Evolutionary conservation across 768 basidiomycete species (phyloP).

Genomic region (Leccinum ochraceum): DNA sequence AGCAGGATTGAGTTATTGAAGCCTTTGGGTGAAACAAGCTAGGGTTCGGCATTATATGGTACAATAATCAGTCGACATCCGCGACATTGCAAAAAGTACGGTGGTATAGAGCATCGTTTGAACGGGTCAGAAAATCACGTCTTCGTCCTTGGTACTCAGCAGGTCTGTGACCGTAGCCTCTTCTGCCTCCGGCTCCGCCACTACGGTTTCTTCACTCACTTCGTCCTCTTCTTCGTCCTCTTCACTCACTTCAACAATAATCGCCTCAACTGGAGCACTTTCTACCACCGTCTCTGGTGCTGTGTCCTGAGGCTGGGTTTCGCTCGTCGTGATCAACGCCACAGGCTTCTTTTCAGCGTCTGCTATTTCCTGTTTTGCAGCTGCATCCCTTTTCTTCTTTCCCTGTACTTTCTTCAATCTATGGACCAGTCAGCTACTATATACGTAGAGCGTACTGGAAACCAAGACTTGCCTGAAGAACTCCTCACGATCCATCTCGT

Average conservation of each 20-base stretch:
- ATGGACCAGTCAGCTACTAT: slow-evolving; percentile 14
- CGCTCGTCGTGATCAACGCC: slow-evolving; percentile 3
- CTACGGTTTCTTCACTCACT: slow-evolving; percentile 14
- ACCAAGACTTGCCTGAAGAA: slow-evolving; percentile 71
- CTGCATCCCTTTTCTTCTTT: slow-evolving; percentile 88
- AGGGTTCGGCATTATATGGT: slow-evolving; percentile 11
- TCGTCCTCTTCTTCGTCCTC: slow-evolving; percentile 34
- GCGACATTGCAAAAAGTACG: slow-evolving; percentile 6
- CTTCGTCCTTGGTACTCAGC: slow-evolving; percentile 84
- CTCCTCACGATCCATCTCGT: slow-evolving; percentile 98
- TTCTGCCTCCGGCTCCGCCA: slow-evolving; percentile 23
- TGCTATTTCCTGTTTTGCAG: slow-evolving; percentile 19
- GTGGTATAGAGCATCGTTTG: slow-evolving; percentile 14
- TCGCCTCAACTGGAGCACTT: no score
- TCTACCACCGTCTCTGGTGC: neutral
- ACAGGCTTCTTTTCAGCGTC: slow-evolving; percentile 11
- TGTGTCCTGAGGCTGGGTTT: slow-evolving; percentile 12
- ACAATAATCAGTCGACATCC: slow-evolving; percentile 7
- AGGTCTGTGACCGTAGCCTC: slow-evolving; percentile 53
- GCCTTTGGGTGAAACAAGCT: slow-evolving; percentile 11
- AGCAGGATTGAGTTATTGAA: neutral
- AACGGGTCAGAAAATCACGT: slow-evolving; percentile 80
- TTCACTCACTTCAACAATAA: neutral
- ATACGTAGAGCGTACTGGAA: neutral
- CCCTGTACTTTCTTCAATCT: slow-evolving; percentile 97